Base-by-base conservation (phyloP, 345 rosid genomes). In the Gossypium stocksii region DNA sequence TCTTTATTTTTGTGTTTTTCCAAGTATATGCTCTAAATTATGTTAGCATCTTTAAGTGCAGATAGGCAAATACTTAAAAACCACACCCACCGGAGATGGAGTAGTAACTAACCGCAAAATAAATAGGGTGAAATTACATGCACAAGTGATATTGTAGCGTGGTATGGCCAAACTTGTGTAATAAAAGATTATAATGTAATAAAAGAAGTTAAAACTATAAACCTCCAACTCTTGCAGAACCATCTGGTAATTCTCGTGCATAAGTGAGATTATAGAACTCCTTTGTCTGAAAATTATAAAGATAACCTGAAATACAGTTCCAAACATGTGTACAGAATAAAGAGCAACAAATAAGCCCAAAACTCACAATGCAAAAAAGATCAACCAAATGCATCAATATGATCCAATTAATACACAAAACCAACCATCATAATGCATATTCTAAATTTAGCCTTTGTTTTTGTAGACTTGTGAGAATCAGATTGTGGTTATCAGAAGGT, bases 141-240 rank as follows among this genome's bases (percentile, higher is more conserved):
- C 70, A 44, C 70, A 66, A 43, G 52, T 44, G 48, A 62, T 17
- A 6, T 20, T 65, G 25, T 12, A 44, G 27, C 2, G 3, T 38
- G 38, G 58, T 46, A 78, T 69, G 53, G 65, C 46, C 17, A 22
- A 73, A 13, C 67, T 34, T 44, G 27, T 70, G 20, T n/a, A 14
- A 76, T 15, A 25, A 56, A 51, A 70, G n/a, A 15, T 62, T 34
- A 51, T 34, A 43, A 54, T 7, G 44, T 15, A 27, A 8, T 22
- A 34, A 71, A 25, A 67, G 19, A 56, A 54, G 20, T 63, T 61
- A 67, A 43, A 23, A 51, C 15, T 77, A 78, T 89, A 29, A 75
- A 95, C 99, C 99, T 93, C 93, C 98, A 76, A 93, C 90, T 63
- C 84, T 91, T 43, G 96, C 90, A 62, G 96, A 89, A 74, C 97